Conservation (phyloP, 371 early-diverging fungal species). For the Apophysomyces elegans region DNA sequence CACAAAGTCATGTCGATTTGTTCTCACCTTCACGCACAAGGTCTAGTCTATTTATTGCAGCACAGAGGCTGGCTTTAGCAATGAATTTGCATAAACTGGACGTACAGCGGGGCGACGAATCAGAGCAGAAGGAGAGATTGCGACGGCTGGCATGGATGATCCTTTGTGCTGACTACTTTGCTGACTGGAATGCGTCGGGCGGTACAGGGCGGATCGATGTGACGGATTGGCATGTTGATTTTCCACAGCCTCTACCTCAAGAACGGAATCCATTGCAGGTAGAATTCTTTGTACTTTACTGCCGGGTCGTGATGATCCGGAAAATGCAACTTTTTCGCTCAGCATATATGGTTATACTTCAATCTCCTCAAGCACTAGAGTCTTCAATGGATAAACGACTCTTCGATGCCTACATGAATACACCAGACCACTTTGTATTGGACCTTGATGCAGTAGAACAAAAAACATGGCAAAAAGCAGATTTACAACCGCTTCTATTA, state of each 20-base stretch:
- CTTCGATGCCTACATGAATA: constrained; percentile 34
- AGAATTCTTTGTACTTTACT: constrained; percentile 38
- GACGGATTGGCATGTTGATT: constrained; percentile 47
- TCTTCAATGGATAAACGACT: constrained; percentile 30
- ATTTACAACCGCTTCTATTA: constrained; percentile 37
- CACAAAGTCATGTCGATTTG: constrained; percentile 40
- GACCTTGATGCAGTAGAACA: constrained; percentile 18
- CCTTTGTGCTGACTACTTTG: constrained; percentile 49
- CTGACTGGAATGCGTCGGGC: constrained; percentile 41
- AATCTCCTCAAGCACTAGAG: constrained; percentile 31
- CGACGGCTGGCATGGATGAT: constrained; percentile 51
- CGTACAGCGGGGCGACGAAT: constrained; percentile 16
- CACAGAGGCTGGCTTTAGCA: constrained; percentile 40
- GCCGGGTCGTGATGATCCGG: constrained; percentile 42
- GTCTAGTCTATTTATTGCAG: constrained; percentile 29
- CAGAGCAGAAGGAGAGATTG: constrained; percentile 35
- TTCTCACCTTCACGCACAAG: constrained; percentile 34
- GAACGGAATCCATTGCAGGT: constrained; percentile 25
- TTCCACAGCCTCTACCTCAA: constrained; percentile 37
- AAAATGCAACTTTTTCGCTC: constrained; percentile 46
- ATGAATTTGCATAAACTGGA: constrained; percentile 47
- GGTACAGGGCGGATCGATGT: constrained; percentile 38
- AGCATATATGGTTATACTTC: constrained; percentile 30
- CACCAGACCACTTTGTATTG: constrained; percentile 35
- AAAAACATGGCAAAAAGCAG: constrained; percentile 18